A percentile compares a stretch with the other conserved stretches of the same genome.
Evolutionary conservation across 2,329 filamentous ascomycete genomes (phyloP).

Genomic region (Ascochyta clinopodiicola): DNA sequence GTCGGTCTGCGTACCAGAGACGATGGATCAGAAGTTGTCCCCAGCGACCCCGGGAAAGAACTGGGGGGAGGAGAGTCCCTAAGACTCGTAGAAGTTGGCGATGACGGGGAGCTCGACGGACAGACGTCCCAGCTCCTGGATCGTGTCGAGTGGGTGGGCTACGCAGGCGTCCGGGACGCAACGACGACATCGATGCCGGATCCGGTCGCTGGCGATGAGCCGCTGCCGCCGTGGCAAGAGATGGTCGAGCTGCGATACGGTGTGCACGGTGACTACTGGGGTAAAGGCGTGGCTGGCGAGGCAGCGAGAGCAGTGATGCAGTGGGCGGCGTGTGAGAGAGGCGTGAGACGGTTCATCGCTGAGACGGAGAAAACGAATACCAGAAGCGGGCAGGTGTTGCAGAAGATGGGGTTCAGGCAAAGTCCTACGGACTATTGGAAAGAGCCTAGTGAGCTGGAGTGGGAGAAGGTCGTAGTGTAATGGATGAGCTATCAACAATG

Average conservation of each 20-base stretch:
- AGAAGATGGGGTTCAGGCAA: constrained; percentile 34
- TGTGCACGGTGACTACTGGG: constrained; percentile 20
- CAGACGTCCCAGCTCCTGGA: not conserved
- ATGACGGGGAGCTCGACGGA: not conserved
- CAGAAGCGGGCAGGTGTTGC: constrained; percentile 31
- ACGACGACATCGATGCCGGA: constrained; percentile 25
- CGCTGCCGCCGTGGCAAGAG: constrained; percentile 22
- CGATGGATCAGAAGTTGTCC: not conserved
- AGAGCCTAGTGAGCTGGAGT: constrained; percentile 21
- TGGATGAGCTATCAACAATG: not conserved
- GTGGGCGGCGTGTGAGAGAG: constrained; percentile 19
- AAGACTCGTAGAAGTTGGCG: not conserved
- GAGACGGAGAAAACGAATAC: constrained; percentile 31
- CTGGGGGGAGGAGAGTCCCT: not conserved
- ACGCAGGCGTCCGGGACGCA: constrained; percentile 27
- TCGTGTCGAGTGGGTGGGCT: constrained; percentile 22
- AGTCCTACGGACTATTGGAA: constrained; percentile 25
- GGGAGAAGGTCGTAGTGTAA: constrained; percentile 14
- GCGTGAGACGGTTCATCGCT: constrained; percentile 26
- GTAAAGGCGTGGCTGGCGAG: constrained; percentile 23
- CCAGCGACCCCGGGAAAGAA: not conserved
- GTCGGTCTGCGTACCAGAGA: constrained; percentile 13
- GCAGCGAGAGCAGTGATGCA: constrained; percentile 27
- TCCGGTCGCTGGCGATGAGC: constrained; percentile 5
- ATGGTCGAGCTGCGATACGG: constrained; percentile 30